Evolutionary conservation across 495 filamentous ascomycete species (phyloP).

Genomic region (Neurospora terricola): DNA sequence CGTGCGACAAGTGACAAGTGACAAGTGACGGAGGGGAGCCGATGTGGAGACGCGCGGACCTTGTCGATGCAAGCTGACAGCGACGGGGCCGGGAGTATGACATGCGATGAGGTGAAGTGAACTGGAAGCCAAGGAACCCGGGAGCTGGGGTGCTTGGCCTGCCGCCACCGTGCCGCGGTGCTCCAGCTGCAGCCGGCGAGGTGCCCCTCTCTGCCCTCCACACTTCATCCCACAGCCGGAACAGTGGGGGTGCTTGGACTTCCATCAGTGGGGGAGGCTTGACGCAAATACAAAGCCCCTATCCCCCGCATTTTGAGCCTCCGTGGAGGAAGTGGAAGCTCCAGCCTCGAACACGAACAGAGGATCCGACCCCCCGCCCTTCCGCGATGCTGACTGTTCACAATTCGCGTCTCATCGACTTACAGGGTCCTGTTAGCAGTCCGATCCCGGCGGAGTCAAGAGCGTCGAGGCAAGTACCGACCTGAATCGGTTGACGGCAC

Average conservation of each 20-base stretch:
- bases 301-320: neutral
- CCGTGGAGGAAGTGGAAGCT: neutral
- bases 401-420: neutral
- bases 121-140: neutral
- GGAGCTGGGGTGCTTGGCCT: neutral
- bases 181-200: neutral
- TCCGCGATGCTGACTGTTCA: neutral
- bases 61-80: neutral
- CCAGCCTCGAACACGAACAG: neutral
- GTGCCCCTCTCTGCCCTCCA: neutral
- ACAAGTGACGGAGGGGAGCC: neutral
- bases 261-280: neutral
- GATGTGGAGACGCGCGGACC: neutral
- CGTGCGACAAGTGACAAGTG: neutral
- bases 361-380: neutral
- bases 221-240: neutral
- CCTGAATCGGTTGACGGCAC: neutral
- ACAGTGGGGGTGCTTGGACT: neutral
- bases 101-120: neutral
- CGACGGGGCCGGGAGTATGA: neutral
- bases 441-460: neutral
- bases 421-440: neutral
- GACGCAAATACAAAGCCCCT: neutral
- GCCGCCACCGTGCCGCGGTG: neutral
- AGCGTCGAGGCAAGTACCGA: neutral